A percentile compares a stretch with the other conserved stretches of the same genome.
Evolutionary conservation across 2,329 filamentous ascomycete species (phyloP).

Genomic region (Cucurbitaria berberidis): DNA sequence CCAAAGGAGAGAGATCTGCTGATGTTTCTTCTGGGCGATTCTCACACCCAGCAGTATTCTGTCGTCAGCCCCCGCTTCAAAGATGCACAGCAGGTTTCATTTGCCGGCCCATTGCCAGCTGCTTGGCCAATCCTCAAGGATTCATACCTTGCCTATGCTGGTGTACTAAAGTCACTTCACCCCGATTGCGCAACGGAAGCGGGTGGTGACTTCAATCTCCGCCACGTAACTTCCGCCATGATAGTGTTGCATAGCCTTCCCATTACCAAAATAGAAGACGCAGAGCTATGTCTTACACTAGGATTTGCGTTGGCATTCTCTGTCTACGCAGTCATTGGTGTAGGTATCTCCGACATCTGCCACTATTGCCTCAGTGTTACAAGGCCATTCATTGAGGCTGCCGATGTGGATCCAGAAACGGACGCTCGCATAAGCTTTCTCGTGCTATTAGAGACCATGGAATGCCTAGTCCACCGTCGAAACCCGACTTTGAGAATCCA

Average conservation of each 20-base stretch:
- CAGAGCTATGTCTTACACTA: background rate
- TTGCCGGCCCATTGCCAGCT: background rate
- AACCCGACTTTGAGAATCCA: background rate
- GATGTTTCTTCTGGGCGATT: background rate
- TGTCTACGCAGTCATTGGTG: background rate
- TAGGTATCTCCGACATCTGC: background rate
- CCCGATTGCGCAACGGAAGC: background rate
- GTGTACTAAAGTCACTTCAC: background rate
- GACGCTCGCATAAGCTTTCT: background rate
- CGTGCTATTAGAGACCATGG: background rate
- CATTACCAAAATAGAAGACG: background rate
- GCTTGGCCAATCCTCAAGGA: background rate
- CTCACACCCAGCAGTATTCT: background rate
- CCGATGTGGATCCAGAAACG: background rate
- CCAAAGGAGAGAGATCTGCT: background rate
- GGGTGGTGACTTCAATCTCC: background rate
- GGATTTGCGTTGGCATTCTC: background rate
- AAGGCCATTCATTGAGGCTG: background rate
- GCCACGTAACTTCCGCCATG: background rate
- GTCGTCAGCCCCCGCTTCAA: background rate
- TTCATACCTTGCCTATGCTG: background rate
- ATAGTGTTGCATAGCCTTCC: background rate
- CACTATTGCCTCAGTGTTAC: background rate
- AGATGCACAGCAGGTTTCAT: background rate
- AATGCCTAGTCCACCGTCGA: background rate